phyloP scores from a whole-genome alignment of 2,329 filamentous ascomycete genomes.

The Akanthomyces dipterigenus region DNA sequence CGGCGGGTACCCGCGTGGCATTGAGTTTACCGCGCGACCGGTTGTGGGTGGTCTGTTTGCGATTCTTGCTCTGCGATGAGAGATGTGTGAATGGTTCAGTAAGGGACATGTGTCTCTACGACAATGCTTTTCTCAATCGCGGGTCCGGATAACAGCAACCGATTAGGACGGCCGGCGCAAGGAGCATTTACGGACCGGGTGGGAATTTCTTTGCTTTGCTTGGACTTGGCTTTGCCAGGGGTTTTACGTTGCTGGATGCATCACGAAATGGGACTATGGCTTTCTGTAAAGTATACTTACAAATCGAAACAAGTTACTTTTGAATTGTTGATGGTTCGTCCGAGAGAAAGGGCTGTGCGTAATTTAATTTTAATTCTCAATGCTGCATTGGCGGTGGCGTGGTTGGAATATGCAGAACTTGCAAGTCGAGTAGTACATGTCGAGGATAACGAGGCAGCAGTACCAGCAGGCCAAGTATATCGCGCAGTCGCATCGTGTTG shows the following conservation, averaged over 20 bases:
- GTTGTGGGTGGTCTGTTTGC: conserved; percentile 78
- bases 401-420: too few species aligned
- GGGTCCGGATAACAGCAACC: not conserved
- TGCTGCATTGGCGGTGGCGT: too few species aligned
- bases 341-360: too few species aligned
- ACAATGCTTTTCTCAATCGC: not conserved
- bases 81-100: not conserved
- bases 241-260: too few species aligned
- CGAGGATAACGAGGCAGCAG: not conserved
- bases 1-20: conserved; percentile 57
- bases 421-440: too few species aligned
- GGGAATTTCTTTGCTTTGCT: not conserved
- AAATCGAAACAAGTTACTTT: not conserved
- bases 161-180: too few species aligned
- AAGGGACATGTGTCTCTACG: too few species aligned
- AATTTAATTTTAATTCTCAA: too few species aligned
- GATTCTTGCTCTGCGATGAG: conserved; percentile 54
- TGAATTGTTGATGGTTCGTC: not conserved
- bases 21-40: conserved; percentile 69
- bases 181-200: not conserved
- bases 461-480: not conserved
- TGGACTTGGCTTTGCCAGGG: not conserved
- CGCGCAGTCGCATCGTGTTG: not conserved
- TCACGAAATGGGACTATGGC: not conserved
- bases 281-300: not conserved